phyloP scores from a whole-genome alignment of 2,329 filamentous ascomycete genomes.

The Truncatella angustata region DNA sequence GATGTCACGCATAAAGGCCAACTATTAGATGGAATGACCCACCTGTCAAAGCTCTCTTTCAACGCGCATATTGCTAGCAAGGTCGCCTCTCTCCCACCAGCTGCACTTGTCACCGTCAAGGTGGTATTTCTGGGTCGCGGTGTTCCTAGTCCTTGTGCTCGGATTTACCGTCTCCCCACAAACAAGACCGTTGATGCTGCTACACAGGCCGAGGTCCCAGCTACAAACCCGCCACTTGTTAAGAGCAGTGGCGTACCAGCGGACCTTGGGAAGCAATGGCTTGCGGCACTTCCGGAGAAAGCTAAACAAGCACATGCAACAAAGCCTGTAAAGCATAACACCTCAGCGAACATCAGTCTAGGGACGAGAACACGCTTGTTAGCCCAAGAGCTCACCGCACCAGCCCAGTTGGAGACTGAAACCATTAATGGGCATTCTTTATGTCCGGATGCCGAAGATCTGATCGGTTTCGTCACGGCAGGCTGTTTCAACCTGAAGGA shows the following conservation, averaged over 20 bases:
- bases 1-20: constrained; percentile 3
- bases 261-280: constrained; percentile 68
- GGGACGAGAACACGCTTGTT: constrained; percentile 42
- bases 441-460: constrained; percentile 70
- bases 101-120: constrained; percentile 57
- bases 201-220: constrained; percentile 42
- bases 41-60: constrained; percentile 38
- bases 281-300: constrained; percentile 44
- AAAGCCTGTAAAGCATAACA: constrained; percentile 24
- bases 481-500: constrained; percentile 79
- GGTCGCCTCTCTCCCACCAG: constrained; percentile 27
- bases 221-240: constrained; percentile 35
- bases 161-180: constrained; percentile 81
- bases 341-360: constrained; percentile 24
- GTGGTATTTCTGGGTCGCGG: constrained; percentile 70
- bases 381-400: constrained; percentile 46
- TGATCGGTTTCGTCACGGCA: constrained; percentile 88
- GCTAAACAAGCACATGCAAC: constrained; percentile 23
- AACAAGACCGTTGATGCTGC: constrained; percentile 9
- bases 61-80: constrained; percentile 26
- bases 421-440: constrained; percentile 55
- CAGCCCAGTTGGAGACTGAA: constrained; percentile 35
- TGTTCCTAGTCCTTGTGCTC: constrained; percentile 66
- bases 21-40: constrained; percentile 27
- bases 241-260: constrained; percentile 32